Percentiles rank a stretch among this genome's conserved stretches.
These are phyloP conservation scores for Microdochium trichocladiopsis DNA, from an alignment of 2,329 filamentous ascomycete genomes.

Conservation along the genomic window DNA sequence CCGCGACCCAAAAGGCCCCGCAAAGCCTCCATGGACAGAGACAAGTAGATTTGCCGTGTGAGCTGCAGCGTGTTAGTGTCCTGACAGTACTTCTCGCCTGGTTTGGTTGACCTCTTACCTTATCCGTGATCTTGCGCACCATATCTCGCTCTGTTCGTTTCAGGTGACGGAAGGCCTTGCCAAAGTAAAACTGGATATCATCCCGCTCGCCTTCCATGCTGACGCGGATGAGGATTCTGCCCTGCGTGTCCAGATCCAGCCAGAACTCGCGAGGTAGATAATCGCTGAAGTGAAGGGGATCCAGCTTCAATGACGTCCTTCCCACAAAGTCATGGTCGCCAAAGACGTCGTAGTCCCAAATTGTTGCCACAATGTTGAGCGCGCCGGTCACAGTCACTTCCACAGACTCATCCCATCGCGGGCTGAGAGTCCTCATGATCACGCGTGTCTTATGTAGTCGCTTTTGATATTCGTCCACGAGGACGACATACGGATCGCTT, in stretches of 20 bases:
- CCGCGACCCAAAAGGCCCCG: conserved; percentile 63
- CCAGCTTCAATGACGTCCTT: conserved; percentile 93
- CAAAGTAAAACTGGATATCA: conserved; percentile 98
- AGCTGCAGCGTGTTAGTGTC: conserved; percentile 50
- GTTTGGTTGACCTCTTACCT: conserved; percentile 47
- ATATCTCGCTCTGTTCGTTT: conserved; percentile 97
- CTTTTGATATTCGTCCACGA: conserved; percentile 97
- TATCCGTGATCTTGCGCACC: conserved; percentile 96
- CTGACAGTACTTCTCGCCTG: too few relatives aligned
- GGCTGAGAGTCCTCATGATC: conserved; percentile 83
- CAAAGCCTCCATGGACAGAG: conserved; percentile 76
- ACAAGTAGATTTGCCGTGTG: conserved; percentile 85
- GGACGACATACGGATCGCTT: conserved; percentile 94
- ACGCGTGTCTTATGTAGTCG: conserved; percentile 90
- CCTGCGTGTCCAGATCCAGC: conserved; percentile 95
- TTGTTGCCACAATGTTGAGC: conserved; percentile 89
- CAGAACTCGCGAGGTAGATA: conserved; percentile 95
- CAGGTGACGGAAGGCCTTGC: conserved; percentile 89
- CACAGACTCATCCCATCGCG: conserved; percentile 94
- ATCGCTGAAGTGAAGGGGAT: conserved; percentile 94
- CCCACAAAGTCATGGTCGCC: conserved; percentile 97
- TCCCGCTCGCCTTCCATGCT: conserved; percentile 99
- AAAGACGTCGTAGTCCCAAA: conserved; percentile 97
- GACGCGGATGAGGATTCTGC: conserved; percentile 78
- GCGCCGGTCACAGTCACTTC: conserved; percentile 91